Evolutionary conservation across 2,329 filamentous ascomycete species (phyloP), one percentile per base, ranked within the genome.

Genomic region (Sphaerulina populicola): DNA sequence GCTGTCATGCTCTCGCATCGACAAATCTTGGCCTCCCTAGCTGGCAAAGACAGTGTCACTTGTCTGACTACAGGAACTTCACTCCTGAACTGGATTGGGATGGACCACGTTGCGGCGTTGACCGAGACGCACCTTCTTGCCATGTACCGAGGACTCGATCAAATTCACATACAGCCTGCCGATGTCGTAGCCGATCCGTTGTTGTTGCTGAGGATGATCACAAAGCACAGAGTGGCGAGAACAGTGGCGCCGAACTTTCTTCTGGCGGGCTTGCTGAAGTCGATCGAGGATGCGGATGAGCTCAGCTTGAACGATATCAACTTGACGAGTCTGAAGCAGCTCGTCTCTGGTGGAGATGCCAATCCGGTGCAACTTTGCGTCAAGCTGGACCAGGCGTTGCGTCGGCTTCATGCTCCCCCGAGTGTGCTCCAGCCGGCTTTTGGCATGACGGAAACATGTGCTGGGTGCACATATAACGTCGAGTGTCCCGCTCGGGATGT

Each of bases 51-150:
- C 27, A 51, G 47, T n/a, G 14, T 50, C 23, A 38, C 41, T 2
- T 6, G 3, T 0, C 40, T 50, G 0, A 12, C 27, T 8, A 14
- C 27, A 36, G 18, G 23, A 7, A 11, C 35, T 14, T 39, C 55
- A 2, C 58, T 66, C 33, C 43, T 78, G 3, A 75, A 72, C 53
- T 78, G 75, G 75, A 70, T 77, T 11, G 69, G 69, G 0, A 60
- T 79, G 3, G 77, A 80, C 52, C 78, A 81, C 51, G 75, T 78
- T 10, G 77, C 73, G 0, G 72, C 64, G 47, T 60, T 81, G 1
- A 62, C 68, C 0, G 74, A 81, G 45, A 71, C 74, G n/a, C 77
- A 80, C 54, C 58, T 81, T 0, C 71, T 71, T 11, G 74, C 77
- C 0, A 58, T 78, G 40, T 64, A 53, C 15, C 52, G 69, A 1